Conservation (phyloP, 129 eudicot species). For the Escallonia rubra region DNA sequence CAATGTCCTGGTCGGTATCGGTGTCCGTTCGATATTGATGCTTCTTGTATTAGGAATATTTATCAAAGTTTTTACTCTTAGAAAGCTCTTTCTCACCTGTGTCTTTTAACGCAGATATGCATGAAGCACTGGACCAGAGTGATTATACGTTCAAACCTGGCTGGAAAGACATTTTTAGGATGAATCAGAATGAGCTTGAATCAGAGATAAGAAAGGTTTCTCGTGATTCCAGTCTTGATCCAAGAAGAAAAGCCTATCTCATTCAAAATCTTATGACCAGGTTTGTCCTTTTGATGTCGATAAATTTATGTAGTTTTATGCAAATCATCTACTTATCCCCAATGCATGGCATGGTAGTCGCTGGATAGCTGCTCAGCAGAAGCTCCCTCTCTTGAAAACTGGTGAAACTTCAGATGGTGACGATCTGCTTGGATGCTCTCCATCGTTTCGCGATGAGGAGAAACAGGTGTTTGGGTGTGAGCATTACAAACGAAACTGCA, state of each 20-base stretch:
- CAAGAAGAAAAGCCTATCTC: constrained; percentile 97
- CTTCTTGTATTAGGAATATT: not conserved
- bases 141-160: constrained; percentile 96
- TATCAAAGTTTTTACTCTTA: not conserved
- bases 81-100: not conserved
- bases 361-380: constrained; percentile 99
- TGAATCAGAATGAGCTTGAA: constrained; percentile 99
- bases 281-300: constrained; percentile 31
- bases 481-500: constrained; percentile 95
- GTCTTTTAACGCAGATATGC: constrained; percentile 46
- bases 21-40: not conserved
- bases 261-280: constrained; percentile 98
- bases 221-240: constrained; percentile 96
- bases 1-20: too few species aligned
- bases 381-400: constrained; percentile 56
- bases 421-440: constrained; percentile 61
- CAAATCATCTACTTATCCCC: constrained; percentile 4
- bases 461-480: constrained; percentile 84
- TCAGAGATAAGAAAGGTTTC: constrained; percentile 98
- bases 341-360: constrained; percentile 35
- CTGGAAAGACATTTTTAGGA: constrained; percentile 96
- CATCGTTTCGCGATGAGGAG: constrained; percentile 82
- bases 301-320: too few species aligned
- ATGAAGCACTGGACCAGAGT: constrained; percentile 70
- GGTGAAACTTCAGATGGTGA: constrained; percentile 51